These are phyloP conservation scores for Hypoxylon subgilvum DNA, from an alignment of 495 filamentous ascomycete species.

Conservation along the genomic window DNA sequence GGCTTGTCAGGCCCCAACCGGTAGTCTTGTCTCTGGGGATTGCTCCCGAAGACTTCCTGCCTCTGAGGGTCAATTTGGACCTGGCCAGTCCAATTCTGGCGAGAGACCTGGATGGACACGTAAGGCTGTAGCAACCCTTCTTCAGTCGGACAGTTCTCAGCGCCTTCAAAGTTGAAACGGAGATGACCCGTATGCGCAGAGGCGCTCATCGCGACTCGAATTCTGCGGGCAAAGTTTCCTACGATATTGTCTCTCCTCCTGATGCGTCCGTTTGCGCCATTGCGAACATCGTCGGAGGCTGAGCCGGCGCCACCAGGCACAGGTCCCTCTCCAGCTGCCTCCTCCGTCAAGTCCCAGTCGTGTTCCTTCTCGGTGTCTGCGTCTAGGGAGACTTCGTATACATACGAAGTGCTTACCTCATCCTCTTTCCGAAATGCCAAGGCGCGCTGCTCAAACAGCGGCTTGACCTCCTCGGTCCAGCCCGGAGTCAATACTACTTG, in stretches of 20 bases:
- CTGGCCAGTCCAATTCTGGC: slow-evolving; percentile 43
- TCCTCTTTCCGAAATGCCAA: slow-evolving; percentile 42
- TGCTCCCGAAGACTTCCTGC: slow-evolving; percentile 39
- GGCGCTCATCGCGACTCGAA: slow-evolving; percentile 39
- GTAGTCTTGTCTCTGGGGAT: slow-evolving; percentile 44
- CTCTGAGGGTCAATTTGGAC: slow-evolving; percentile 35
- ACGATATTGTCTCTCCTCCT: slow-evolving; percentile 17
- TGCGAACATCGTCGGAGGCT: slow-evolving; percentile 26
- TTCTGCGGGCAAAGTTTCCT: slow-evolving; percentile 16
- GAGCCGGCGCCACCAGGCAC: slow-evolving; percentile 40
- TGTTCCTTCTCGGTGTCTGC: slow-evolving; percentile 39
- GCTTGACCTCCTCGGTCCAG: slow-evolving; percentile 30
- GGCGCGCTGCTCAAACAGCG: slow-evolving; percentile 39
- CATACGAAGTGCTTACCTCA: slow-evolving; percentile 40
- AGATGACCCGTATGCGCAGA: slow-evolving; percentile 38
- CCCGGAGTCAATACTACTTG: slow-evolving; percentile 38
- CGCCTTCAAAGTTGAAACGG: slow-evolving; percentile 32
- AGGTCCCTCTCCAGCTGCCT: slow-evolving; percentile 28
- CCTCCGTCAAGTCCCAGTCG: slow-evolving; percentile 37
- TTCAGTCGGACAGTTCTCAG: background rate
- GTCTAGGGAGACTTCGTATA: slow-evolving; percentile 40
- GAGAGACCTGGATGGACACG: slow-evolving; percentile 40
- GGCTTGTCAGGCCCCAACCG: slow-evolving; percentile 38
- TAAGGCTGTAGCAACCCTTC: slow-evolving; percentile 26
- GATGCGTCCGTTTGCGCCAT: slow-evolving; percentile 33